A percentile compares a stretch with the other conserved stretches of the same genome.
Evolutionary conservation across 163 green algal species (phyloP).

Genomic region (Scenedesmus sp.): DNA sequence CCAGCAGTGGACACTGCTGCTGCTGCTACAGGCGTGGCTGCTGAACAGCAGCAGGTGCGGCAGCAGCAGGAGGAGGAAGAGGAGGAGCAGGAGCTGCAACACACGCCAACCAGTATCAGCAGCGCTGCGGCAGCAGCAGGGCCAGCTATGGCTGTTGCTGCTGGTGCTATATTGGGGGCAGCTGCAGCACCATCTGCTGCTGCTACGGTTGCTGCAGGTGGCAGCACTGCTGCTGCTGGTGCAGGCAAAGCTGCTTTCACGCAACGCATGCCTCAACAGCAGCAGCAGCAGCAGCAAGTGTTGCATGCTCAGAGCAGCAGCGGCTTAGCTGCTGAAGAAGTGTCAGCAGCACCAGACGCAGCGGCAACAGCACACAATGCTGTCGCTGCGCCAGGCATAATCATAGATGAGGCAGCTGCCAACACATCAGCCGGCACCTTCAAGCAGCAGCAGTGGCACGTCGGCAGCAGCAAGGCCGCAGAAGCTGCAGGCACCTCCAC

Average conservation of each 20-base stretch:
- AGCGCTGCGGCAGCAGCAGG: no score
- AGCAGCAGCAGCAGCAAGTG: background rate
- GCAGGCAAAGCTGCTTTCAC: background rate
- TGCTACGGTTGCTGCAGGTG: background rate
- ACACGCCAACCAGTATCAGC: no score
- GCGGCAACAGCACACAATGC: background rate
- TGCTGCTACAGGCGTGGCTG: background rate
- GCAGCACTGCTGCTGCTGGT: background rate
- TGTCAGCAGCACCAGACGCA: background rate
- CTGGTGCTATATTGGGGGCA: background rate
- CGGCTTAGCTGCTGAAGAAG: no score
- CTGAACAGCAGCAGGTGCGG: background rate
- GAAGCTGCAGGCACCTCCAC: background rate
- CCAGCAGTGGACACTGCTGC: background rate
- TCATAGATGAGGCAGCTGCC: no score
- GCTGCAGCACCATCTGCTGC: background rate
- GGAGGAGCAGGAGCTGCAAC: no score
- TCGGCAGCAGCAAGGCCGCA: background rate
- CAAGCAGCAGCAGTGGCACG: background rate
- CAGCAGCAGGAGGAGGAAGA: no score
- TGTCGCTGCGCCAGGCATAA: background rate
- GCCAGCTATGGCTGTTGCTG: background rate
- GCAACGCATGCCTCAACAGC: background rate
- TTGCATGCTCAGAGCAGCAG: no score
- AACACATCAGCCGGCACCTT: background rate